These are phyloP conservation scores for Thelonectria olida DNA, from an alignment of 2,329 filamentous ascomycete genomes.

Conservation along the genomic window DNA sequence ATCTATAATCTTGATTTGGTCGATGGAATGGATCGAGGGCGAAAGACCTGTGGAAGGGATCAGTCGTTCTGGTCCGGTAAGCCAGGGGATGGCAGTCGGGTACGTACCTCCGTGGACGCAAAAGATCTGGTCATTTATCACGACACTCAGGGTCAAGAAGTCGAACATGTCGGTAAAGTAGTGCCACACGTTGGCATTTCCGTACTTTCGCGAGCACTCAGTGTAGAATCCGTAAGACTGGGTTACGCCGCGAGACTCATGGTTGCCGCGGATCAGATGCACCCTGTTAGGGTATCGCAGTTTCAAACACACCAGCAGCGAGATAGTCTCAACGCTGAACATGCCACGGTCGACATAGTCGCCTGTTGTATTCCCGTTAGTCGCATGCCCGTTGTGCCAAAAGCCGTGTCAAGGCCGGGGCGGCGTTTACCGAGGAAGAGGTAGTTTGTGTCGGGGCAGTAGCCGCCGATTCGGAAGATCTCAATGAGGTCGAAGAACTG, in stretches of 20 bases:
- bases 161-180: conserved; percentile 99
- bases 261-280: conserved; percentile 95
- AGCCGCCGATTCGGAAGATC: conserved; percentile 98
- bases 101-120: conserved; percentile 87
- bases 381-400: neutral
- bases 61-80: conserved; percentile 11
- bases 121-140: conserved; percentile 99
- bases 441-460: conserved; percentile 98
- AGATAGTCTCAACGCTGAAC: conserved; percentile 99
- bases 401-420: neutral
- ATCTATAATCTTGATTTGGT: conserved; percentile 99
- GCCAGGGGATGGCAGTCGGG: conserved; percentile 14
- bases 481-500: conserved; percentile 99
- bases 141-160: conserved; percentile 93
- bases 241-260: conserved; percentile 96
- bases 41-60: conserved; percentile 68
- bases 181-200: conserved; percentile 98
- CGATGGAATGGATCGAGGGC: conserved; percentile 94
- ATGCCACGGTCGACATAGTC: conserved; percentile 99
- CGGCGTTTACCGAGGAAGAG: conserved; percentile 81
- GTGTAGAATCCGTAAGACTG: conserved; percentile 99
- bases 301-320: conserved; percentile 95
- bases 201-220: conserved; percentile 97
- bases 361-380: conserved; percentile 59
- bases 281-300: conserved; percentile 95